Base-by-base conservation (phyloP, 805 yeast genomes). In the Yarrowia hollandica region DNA sequence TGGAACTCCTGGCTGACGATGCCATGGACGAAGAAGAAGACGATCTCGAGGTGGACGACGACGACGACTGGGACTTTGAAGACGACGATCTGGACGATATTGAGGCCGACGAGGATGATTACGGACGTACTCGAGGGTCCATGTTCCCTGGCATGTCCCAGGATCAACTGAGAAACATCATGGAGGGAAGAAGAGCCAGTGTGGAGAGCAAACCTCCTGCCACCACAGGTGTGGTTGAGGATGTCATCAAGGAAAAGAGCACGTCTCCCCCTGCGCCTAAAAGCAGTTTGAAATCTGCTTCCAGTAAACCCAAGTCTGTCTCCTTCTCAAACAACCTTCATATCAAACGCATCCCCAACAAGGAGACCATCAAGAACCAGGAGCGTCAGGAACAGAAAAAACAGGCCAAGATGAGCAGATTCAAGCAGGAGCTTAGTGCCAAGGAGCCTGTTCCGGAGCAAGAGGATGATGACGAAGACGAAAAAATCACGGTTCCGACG, bases 31-130 rank as follows among this genome's bases (percentile, higher is more conserved):
- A 39, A 15, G 59, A 55, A 16, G 59, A 55, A 7, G 59, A 55
- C 22, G 59, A 39, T 0, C n/a, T 44, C n/a, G n/a, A n/a, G 10
- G 52, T 10, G 6, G 52, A 33, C 23, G 33, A 35, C 4, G 55
- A 48, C 22, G 50, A 28, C 12, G 59, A 55, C 19, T 39, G 48
- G 48, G 59, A 55, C 31, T 55, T 39, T 55, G 59, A 55, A 15
- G 48, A 38, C 10, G 50, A 38, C 50, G 30, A 28, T 16, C 18
- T 26, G n/a, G 44, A 52, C 26, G 59, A 55, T 7, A 18, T 28
- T 12, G 59, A 55, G 31, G 31, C 30, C 5, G 59, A 55, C 5
- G 59, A 55, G n/a, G 59, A 55, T 39, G 50, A 55, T 7, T 31
- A 39, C 14, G 59, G 59, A 9, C 50, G 59, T 12, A 55, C 59